Percentiles rank a stretch among this genome's conserved stretches.
Evolutionary conservation across 257 asterid genomes (phyloP).

Genomic region (Nicotiana undulata): DNA sequence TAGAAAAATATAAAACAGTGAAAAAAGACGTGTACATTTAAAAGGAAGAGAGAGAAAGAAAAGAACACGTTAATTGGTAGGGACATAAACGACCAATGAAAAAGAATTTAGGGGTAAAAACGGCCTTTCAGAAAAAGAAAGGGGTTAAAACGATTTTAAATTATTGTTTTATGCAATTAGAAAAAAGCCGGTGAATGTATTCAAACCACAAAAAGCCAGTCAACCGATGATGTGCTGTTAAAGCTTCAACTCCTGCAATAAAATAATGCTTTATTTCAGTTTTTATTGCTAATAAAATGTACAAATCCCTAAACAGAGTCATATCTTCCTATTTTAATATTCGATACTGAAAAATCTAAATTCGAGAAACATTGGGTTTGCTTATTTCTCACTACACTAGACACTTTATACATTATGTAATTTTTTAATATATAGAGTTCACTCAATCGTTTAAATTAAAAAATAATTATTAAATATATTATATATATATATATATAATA

Average conservation of each 20-base stretch:
- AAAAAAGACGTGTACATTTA: neutral
- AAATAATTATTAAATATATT: neutral
- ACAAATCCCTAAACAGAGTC: slow-evolving; percentile 14
- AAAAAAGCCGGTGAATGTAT: neutral
- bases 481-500: no score
- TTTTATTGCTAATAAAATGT: neutral
- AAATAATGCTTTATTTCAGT: neutral
- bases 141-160: neutral
- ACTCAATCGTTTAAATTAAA: neutral
- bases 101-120: neutral
- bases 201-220: slow-evolving; percentile 14
- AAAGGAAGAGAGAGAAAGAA: neutral
- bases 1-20: neutral
- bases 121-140: neutral
- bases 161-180: neutral
- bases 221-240: slow-evolving; percentile 22
- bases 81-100: neutral
- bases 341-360: neutral
- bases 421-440: no score
- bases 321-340: neutral
- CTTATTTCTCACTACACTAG: neutral
- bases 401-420: neutral
- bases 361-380: slow-evolving; percentile 8
- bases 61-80: neutral
- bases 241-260: slow-evolving; percentile 15